Conservation (phyloP, 208 protist species). For the Crithidia bombi region DNA sequence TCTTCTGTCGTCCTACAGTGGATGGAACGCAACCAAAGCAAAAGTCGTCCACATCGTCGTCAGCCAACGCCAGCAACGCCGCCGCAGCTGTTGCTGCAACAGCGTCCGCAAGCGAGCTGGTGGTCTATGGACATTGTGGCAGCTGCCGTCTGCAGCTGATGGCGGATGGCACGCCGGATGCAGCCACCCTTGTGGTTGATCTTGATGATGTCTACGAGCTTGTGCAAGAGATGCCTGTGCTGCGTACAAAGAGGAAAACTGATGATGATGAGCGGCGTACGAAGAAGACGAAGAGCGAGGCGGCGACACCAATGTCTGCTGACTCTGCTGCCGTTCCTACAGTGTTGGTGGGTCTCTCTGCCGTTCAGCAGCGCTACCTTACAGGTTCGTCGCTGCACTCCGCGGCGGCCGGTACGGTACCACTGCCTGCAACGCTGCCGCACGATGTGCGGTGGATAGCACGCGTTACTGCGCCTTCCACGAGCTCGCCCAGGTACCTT, state of each 20-base stretch:
- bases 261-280: neutral
- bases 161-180: slow-evolving; percentile 64
- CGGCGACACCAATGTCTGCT: neutral
- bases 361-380: slow-evolving; percentile 33
- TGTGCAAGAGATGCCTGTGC: slow-evolving; percentile 29
- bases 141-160: slow-evolving; percentile 44
- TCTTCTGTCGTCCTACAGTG: slow-evolving; percentile 22
- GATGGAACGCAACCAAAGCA: neutral
- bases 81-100: neutral
- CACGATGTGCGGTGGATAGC: slow-evolving; percentile 56
- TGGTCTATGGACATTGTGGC: slow-evolving; percentile 52
- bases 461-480: slow-evolving; percentile 4
- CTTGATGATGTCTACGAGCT: slow-evolving; percentile 31
- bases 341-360: slow-evolving; percentile 33
- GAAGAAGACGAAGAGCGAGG: slow-evolving; percentile 13
- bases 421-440: slow-evolving; percentile 39
- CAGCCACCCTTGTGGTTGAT: slow-evolving; percentile 38
- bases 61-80: neutral
- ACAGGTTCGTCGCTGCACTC: slow-evolving; percentile 14
- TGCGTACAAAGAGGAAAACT: neutral
- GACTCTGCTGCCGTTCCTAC: neutral
- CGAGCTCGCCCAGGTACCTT: slow-evolving; percentile 25
- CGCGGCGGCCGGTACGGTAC: slow-evolving; percentile 10
- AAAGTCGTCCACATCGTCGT: no score
- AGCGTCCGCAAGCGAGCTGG: slow-evolving; percentile 17